phyloP scores from a whole-genome alignment of 2,329 filamentous ascomycete species.

The Pseudocercospora crystallina region DNA sequence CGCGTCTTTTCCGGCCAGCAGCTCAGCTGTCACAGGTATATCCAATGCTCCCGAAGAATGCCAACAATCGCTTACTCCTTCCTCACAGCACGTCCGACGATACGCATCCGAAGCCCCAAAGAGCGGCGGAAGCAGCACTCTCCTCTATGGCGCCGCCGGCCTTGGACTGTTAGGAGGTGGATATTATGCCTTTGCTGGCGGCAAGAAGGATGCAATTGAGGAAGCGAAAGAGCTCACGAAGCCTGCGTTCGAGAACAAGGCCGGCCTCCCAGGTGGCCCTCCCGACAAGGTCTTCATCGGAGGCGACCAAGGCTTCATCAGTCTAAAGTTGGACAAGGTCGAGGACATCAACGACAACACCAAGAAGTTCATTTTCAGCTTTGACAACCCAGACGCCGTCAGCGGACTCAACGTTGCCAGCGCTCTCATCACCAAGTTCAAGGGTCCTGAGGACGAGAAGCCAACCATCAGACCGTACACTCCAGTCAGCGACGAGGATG shows the following conservation, averaged over 20 bases:
- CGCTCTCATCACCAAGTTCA: slow-evolving; percentile 88
- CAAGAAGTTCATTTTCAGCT: slow-evolving; percentile 84
- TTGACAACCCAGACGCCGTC: slow-evolving; percentile 79
- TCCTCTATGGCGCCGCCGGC: slow-evolving; percentile 62
- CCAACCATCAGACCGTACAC: slow-evolving; percentile 89
- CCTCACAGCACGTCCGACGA: slow-evolving; percentile 59
- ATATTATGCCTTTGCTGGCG: slow-evolving; percentile 46
- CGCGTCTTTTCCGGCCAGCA: slow-evolving; percentile 27
- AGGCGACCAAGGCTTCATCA: slow-evolving; percentile 85
- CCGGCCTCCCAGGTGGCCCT: slow-evolving; percentile 37
- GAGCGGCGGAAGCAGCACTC: slow-evolving; percentile 56
- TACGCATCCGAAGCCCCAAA: slow-evolving; percentile 67
- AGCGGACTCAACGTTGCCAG: slow-evolving; percentile 81
- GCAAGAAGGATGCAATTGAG: slow-evolving; percentile 26
- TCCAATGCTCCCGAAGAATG: not conserved
- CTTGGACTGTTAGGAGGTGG: slow-evolving; percentile 59
- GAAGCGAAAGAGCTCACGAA: slow-evolving; percentile 31
- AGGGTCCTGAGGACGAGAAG: slow-evolving; percentile 80
- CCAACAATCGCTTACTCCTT: slow-evolving; percentile 18
- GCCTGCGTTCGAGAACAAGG: slow-evolving; percentile 39
- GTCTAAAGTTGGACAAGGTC: slow-evolving; percentile 74
- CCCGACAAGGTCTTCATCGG: slow-evolving; percentile 66
- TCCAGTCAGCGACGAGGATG: slow-evolving; percentile 80
- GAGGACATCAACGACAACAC: slow-evolving; percentile 90
- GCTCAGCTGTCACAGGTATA: slow-evolving; percentile 38